phyloP scores from a whole-genome alignment of 176 grass and related monocot genomes.

The Calamus simplicifolius region DNA sequence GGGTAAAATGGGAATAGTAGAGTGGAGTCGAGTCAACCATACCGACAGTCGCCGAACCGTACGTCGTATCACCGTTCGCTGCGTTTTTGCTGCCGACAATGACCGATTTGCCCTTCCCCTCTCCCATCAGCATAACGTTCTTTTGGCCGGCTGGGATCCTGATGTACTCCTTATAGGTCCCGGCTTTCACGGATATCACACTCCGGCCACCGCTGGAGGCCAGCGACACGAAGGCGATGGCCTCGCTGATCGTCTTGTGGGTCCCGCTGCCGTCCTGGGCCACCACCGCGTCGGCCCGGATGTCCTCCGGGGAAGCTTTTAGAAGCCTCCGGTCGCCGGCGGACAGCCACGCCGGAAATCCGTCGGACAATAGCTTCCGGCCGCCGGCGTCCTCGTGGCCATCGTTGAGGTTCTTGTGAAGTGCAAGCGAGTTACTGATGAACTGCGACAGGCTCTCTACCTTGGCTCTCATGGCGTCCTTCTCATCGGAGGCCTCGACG shows the following conservation, averaged over 20 bases:
- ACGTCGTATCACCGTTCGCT: conserved; percentile 47
- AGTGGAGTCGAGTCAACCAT: not conserved
- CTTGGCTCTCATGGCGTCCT: conserved; percentile 17
- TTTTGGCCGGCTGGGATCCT: conserved; percentile 37
- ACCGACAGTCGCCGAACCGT: conserved; percentile 70
- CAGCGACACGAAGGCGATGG: conserved; percentile 40
- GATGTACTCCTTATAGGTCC: conserved; percentile 59
- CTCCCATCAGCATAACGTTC: conserved; percentile 72
- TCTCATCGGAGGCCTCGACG: conserved; percentile 12
- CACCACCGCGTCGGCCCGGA: conserved; percentile 67
- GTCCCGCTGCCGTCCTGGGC: conserved; percentile 70
- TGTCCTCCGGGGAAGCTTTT: conserved; percentile 15
- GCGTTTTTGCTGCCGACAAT: conserved; percentile 43
- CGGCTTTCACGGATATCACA: conserved; percentile 71
- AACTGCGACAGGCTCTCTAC: conserved; percentile 40
- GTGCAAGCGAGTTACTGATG: conserved; percentile 65
- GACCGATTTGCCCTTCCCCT: conserved; percentile 75
- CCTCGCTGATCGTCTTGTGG: conserved; percentile 54
- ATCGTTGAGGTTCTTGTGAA: conserved; percentile 32
- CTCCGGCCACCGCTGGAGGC: conserved; percentile 24
- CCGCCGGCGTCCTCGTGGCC: not conserved
- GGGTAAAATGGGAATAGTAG: not conserved
- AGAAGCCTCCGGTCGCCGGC: conserved; percentile 35
- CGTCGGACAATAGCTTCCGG: not conserved
- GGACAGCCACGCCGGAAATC: conserved; percentile 51